A percentile compares a stretch with the other conserved stretches of the same genome.
These are phyloP conservation scores for Lactarius akahatsu DNA, from an alignment of 768 basidiomycete species.

Conservation along the genomic window DNA sequence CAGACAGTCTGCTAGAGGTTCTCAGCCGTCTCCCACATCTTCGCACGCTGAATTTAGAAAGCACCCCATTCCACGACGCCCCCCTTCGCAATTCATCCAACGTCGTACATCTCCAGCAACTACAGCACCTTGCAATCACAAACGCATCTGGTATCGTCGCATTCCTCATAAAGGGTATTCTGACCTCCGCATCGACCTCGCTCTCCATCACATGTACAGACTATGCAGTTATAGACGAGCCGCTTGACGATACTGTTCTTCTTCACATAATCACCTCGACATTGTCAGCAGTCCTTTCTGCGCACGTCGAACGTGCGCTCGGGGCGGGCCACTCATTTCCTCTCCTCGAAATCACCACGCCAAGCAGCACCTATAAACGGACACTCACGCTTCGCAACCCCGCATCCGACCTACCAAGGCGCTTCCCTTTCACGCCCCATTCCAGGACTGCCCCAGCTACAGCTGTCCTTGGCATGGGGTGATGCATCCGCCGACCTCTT, in stretches of 20 bases:
- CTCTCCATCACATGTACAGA: conserved; percentile 16
- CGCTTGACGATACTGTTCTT: conserved; percentile 7
- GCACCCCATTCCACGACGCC: not conserved
- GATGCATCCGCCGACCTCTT: not conserved
- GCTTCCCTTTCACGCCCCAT: not conserved
- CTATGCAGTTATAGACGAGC: conserved; percentile 4
- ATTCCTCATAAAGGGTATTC: conserved; percentile 10
- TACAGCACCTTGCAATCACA: conserved; percentile 12
- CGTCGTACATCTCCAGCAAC: not conserved
- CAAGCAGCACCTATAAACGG: conserved; percentile 2
- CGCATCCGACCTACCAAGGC: not conserved
- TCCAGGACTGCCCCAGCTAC: not conserved
- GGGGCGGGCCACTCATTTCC: not conserved
- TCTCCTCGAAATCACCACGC: conserved; percentile 13
- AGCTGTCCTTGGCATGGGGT: conserved; percentile 9
- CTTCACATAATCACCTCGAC: conserved; percentile 7
- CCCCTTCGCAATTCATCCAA: not conserved
- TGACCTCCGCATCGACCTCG: conserved; percentile 1
- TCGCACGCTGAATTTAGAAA: conserved; percentile 8
- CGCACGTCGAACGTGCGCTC: conserved; percentile 2
- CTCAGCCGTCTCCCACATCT: conserved; percentile 10
- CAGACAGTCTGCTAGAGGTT: conserved; percentile 6
- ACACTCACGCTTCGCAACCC: conserved; percentile 1
- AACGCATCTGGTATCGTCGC: conserved; percentile 8
- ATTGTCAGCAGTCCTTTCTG: conserved; percentile 12